Base-by-base conservation (phyloP, 768 basidiomycete species). In the Tubosaeta brunneosetosa region DNA sequence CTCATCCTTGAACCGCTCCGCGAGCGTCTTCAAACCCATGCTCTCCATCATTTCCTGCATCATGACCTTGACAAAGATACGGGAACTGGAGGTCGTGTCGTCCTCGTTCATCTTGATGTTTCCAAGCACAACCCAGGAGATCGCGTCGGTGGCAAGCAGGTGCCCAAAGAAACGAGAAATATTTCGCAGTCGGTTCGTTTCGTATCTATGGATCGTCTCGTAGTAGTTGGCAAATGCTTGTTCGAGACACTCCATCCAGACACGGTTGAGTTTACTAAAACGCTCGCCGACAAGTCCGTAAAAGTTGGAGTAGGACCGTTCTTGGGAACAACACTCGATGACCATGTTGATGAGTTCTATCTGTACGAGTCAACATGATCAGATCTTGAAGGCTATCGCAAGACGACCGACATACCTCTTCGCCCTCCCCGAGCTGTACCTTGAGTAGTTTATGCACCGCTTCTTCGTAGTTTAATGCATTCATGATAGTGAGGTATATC, bases 291-390 rank as follows among this genome's bases (percentile, higher is more conserved):
- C 79, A 19, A 98, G 83, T 12, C 97, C 97, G 64, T 94, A 99
- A 77, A 97, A 98, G n/a, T 80, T 89, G 2, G 91, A 92, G 70
- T 97, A 99, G 1, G 95, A 94, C 13, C 97, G 88, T 69, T 98
- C 97, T 75, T 99, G 97, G 2, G 97, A 98, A 69, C 97, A 98
- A 88, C 97, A 99, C 64, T 98, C 95, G 70, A 99, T 90, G 56
- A 99, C 82, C 97, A 99, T 99, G 77, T 98, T 97, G 68, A 91
- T 83, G 52, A 99, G 72, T 68, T 97, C 95, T 61, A 92, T 88
- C 92, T 97, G 63, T n/a, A 33, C 31, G 49, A 17, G 47, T 27
- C 1, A n/a, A 26, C 31, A 31, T 25, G 12, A 42, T 38, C n/a
- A 48, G 17, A 17, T 19, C 33, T 2, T 8, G 41, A 19, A 6